Conservation (phyloP, 805 yeast genomes). For the Zygotorulaspora florentina region DNA sequence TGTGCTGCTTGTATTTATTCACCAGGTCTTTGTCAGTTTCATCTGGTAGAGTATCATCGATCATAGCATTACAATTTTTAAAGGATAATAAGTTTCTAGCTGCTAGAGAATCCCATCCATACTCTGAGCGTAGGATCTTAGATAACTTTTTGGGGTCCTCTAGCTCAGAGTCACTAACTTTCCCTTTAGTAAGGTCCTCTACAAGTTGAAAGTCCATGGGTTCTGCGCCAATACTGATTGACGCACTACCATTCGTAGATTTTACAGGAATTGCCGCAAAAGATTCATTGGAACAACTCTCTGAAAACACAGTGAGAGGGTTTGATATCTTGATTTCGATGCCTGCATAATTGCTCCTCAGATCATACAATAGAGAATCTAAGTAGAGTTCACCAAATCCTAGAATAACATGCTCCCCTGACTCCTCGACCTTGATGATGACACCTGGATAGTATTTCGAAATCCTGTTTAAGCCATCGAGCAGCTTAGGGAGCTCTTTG, state of each 20-base stretch:
- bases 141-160: slow-evolving; percentile 44
- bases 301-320: slow-evolving; percentile 76
- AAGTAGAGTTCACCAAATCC: slow-evolving; percentile 87
- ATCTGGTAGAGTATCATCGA: slow-evolving; percentile 70
- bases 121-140: slow-evolving; percentile 50
- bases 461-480: slow-evolving; percentile 63
- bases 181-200: slow-evolving; percentile 21
- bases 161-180: slow-evolving; percentile 47
- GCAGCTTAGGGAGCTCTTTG: slow-evolving; percentile 66
- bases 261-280: slow-evolving; percentile 61
- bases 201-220: slow-evolving; percentile 59
- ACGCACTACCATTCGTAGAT: slow-evolving; percentile 51
- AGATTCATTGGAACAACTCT: slow-evolving; percentile 65
- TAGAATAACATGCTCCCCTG: slow-evolving; percentile 76
- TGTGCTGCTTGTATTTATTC: slow-evolving; percentile 45
- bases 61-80: slow-evolving; percentile 58
- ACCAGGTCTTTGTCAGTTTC: slow-evolving; percentile 60
- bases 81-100: slow-evolving; percentile 80
- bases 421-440: slow-evolving; percentile 71
- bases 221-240: slow-evolving; percentile 69
- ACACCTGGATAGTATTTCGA: slow-evolving; percentile 63
- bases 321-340: slow-evolving; percentile 78
- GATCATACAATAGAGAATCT: slow-evolving; percentile 77
- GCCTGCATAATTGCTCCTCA: slow-evolving; percentile 58
- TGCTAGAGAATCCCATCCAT: slow-evolving; percentile 79